Evolutionary conservation across 441 rosid species (phyloP).

Genomic region (Hypseocharis bilobata): DNA sequence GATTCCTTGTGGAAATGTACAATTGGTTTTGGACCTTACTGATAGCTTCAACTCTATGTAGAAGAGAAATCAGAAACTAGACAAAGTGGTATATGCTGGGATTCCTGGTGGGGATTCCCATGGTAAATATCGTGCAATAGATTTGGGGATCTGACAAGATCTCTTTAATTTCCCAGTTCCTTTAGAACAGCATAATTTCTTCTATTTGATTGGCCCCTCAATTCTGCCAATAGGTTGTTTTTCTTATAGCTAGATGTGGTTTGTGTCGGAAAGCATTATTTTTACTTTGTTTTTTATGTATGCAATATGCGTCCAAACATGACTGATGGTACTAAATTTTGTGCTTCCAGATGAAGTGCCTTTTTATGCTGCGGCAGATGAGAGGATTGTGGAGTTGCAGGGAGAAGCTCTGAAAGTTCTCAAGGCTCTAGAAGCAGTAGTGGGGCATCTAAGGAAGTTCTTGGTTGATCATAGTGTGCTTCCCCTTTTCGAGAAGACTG

Average conservation of each 20-base stretch:
- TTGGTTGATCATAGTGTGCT: conserved; percentile 59
- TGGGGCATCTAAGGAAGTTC: conserved; percentile 59
- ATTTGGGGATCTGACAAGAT: not conserved
- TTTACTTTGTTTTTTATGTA: too few species aligned
- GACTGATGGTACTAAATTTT: not conserved
- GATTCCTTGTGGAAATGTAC: not conserved
- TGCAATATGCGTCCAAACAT: not conserved
- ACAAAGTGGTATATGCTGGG: not conserved
- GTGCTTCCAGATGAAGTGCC: conserved; percentile 45
- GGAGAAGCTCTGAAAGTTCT: conserved; percentile 51
- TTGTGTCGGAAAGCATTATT: too few species aligned
- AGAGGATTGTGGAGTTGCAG: conserved; percentile 51
- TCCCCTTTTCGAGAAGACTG: conserved; percentile 56
- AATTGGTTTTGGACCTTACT: not conserved
- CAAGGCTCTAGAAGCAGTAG: conserved; percentile 49
- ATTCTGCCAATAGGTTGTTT: too few species aligned
- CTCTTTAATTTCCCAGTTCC: not conserved
- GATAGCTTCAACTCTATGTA: not conserved
- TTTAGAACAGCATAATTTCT: not conserved
- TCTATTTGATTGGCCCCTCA: not conserved
- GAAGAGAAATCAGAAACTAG: not conserved
- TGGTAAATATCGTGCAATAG: not conserved
- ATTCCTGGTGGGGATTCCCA: not conserved
- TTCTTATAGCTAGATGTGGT: too few species aligned
- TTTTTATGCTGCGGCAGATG: conserved; percentile 40